A percentile compares a stretch with the other conserved stretches of the same genome.
These are phyloP conservation scores for Onygenales sp. DNA, from an alignment of 2,329 filamentous ascomycete species.

Conservation along the genomic window DNA sequence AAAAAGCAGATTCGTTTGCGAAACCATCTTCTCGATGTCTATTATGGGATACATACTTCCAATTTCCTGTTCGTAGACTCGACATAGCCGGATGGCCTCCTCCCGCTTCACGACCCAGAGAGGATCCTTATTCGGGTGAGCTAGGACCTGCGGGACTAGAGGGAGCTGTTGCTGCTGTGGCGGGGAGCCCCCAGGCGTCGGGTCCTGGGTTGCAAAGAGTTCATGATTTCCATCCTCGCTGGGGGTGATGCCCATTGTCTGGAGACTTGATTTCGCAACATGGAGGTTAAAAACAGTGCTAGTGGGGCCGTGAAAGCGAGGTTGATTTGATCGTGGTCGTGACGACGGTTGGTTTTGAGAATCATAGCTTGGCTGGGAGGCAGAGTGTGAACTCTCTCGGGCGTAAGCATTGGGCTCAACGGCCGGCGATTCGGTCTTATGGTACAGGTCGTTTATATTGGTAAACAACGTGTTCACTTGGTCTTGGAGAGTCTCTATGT, in stretches of 20 bases:
- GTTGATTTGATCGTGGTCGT: constrained; percentile 45
- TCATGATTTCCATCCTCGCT: constrained; percentile 53
- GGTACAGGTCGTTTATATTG: constrained; percentile 59
- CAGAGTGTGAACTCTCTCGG: constrained; percentile 30
- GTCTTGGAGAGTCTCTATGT: constrained; percentile 67
- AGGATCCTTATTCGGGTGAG: constrained; percentile 56
- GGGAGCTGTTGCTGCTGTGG: constrained; percentile 16
- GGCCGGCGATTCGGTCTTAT: constrained; percentile 24
- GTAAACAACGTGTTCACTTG: constrained; percentile 72
- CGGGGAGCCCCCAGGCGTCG: constrained; percentile 41
- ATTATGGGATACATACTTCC: constrained; percentile 87
- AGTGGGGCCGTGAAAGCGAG: constrained; percentile 72
- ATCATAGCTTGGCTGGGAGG: constrained; percentile 18
- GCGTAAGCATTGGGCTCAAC: constrained; percentile 21
- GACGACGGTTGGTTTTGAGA: constrained; percentile 21
- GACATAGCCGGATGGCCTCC: constrained; percentile 69
- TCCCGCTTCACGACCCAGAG: constrained; percentile 69
- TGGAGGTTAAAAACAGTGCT: constrained; percentile 78
- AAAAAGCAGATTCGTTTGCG: constrained; percentile 60
- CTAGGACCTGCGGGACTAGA: constrained; percentile 17
- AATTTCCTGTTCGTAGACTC: constrained; percentile 79
- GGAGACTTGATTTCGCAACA: constrained; percentile 75
- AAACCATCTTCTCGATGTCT: constrained; percentile 60
- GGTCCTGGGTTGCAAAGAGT: constrained; percentile 42
- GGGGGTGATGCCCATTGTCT: constrained; percentile 76